Base-by-base conservation (phyloP, 768 basidiomycete genomes). In the Harrya chromipes region DNA sequence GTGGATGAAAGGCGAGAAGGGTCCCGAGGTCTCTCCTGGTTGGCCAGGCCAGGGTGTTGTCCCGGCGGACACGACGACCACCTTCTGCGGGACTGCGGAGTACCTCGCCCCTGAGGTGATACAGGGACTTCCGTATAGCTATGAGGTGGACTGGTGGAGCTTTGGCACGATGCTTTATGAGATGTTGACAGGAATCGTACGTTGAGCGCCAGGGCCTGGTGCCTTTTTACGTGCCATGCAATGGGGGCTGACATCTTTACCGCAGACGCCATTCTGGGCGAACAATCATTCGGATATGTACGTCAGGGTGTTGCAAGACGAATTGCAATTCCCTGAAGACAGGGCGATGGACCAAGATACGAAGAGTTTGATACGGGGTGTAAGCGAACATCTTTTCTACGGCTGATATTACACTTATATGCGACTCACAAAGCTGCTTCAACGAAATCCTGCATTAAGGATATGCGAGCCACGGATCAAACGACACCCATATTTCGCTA, bases 101-200 rank as follows among this genome's bases (percentile, higher is more conserved):
- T 97, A 97, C 59, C 80, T 97, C 7, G 93, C 97, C 12, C 97
- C 97, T 0, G 95, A 99, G 70, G 94, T 98, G 39, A 92, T 98
- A 58, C 89, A 92, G 61, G 90, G 94, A 1, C 68, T 88, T 59
- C 80, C 85, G 17, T 95, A 98, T 64, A 85, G 86, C 56, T 98
- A 93, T 62, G 91, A 94, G 57, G 92, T 95, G 19, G 95, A 98
- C 66, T 95, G 93, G 90, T 99, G 94, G 94, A 90, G 87, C 56
- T 88, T 95, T 61, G 95, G 95, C 31, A 97, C 95, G 54, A 95
- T 98, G 89, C 72, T 98, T 52, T 93, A 90, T 66, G 95, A 98
- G 74, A 95, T 97, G 88, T 72, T 98, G 70, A 90, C 90, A 34
- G 95, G 95, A 23, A 88, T 94, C 56, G 94, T 94, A 68, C 83